phyloP scores from a whole-genome alignment of 371 early-diverging fungal species.

The Saksenaea oblongispora region DNA sequence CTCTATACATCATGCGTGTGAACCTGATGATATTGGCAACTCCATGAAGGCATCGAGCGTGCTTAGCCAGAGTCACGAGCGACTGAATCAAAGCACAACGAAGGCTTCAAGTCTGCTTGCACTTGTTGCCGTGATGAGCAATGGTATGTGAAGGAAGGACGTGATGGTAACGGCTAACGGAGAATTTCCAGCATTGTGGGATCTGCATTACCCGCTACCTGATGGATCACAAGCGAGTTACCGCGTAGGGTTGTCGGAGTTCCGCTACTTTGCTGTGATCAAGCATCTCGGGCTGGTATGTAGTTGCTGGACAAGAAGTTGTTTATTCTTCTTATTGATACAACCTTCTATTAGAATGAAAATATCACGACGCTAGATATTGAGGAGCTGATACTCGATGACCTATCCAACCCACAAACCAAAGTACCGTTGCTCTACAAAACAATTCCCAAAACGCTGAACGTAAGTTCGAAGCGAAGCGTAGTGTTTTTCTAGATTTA shows the following conservation, averaged over 20 bases:
- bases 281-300: conserved; percentile 56
- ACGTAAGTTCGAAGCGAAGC: conserved; percentile 38
- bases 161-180: not conserved
- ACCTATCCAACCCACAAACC: conserved; percentile 33
- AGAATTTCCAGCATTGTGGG: conserved; percentile 28
- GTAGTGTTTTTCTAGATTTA: conserved; percentile 11
- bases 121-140: conserved; percentile 38
- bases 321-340: not conserved
- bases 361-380: conserved; percentile 61
- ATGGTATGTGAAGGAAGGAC: conserved; percentile 16
- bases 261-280: conserved; percentile 57
- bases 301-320: too few relatives aligned
- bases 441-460: conserved; percentile 50
- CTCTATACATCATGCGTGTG: not conserved
- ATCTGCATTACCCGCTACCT: conserved; percentile 19
- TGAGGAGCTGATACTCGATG: conserved; percentile 51
- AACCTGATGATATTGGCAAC: not conserved
- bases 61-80: conserved; percentile 39
- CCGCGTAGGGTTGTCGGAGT: conserved; percentile 53
- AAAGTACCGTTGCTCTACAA: conserved; percentile 40
- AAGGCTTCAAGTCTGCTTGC: conserved; percentile 29
- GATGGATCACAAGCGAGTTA: conserved; percentile 23
- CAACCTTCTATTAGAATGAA: conserved; percentile 44
- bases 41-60: conserved; percentile 21
- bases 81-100: conserved; percentile 7